Base-by-base conservation (phyloP, 2,329 filamentous ascomycete genomes). In the Fusarium chlamydosporum region DNA sequence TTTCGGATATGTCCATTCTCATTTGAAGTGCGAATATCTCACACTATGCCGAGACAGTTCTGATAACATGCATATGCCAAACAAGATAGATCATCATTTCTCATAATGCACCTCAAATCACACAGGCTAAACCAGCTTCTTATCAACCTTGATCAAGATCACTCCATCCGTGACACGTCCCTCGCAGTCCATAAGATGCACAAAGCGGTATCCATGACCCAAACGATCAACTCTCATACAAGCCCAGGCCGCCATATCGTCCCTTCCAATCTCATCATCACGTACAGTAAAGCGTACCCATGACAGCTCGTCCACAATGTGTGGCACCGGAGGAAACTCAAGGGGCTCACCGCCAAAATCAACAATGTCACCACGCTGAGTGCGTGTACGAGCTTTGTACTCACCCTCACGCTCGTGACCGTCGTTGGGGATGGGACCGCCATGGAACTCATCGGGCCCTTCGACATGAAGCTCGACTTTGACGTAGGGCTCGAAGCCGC, bases 401-500 rank as follows among this genome's bases (percentile, higher is more conserved):
- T 84, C 82, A 54, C 82, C 80, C 56, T 80, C 80, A 13, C 79
- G 76, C 59, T 78, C 79, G 56, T 78, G 78, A 52, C 79, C 75
- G 40, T 79, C 75, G 57, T 84, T 84, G 35, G 79, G 75, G 16
- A 79, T 75, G 45, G 75, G 52, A 48, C 79, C 74, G 61, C 78
- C 72, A 35, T 78, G 74, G 15, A 78, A 78, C 65, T 85, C 82
- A 53, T 83, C 81, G 34, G 82, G 82, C n/a, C 83, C 89, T 77
- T 96, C 93, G 27, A 93, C 88, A 80, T 97, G 94, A 61, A 97
- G 79, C 76, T 96, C 92, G 56, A 92, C 88, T 77, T 93, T 95
- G 76, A 97, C 82, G 76, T 96, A 97, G 0, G 93, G 94, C 61
- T 89, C 86, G 78, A 96, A 92, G 23, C 85, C 82, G 65, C 84